Evolutionary conservation across 345 rosid species (phyloP).

Genomic region (Nephelium lappaceum): DNA sequence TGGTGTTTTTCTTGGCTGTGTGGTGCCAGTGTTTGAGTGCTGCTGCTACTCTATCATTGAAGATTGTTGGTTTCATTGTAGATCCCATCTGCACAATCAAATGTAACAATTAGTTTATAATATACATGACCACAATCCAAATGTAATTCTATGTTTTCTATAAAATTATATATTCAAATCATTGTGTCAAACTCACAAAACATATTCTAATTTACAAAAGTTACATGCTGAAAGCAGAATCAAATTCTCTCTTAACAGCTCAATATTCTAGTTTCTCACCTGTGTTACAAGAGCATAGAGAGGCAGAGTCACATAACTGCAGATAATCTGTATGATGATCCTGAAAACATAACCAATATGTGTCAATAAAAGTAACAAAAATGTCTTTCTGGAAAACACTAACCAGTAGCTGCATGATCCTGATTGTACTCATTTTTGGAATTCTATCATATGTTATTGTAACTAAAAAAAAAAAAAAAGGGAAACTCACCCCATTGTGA

Average conservation of each 20-base stretch:
- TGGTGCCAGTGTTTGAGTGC: conserved; percentile 84
- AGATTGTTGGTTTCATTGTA: conserved; percentile 80
- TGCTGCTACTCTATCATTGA: conserved; percentile 70
- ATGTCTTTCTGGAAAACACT: too few relatives aligned
- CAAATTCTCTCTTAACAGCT: background rate
- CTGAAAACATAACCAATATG: conserved; percentile 40
- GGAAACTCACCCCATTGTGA: conserved; percentile 76
- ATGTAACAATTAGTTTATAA: background rate
- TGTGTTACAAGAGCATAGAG: conserved; percentile 97
- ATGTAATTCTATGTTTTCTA: too few relatives aligned
- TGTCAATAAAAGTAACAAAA: background rate
- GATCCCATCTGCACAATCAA: conserved; percentile 74
- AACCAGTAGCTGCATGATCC: too few relatives aligned
- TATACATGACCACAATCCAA: background rate
- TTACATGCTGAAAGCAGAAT: too few relatives aligned
- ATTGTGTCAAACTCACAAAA: too few relatives aligned
- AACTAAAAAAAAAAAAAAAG: background rate
- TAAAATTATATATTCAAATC: too few relatives aligned
- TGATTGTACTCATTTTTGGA: too few relatives aligned
- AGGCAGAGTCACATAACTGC: conserved; percentile 96
- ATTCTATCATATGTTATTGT: background rate
- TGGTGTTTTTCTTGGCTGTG: conserved; percentile 59
- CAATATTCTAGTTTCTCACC: conserved; percentile 38
- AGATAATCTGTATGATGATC: conserved; percentile 71
- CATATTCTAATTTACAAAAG: too few relatives aligned